These are phyloP conservation scores for Canna indica DNA, from an alignment of 176 grass and related monocot genomes.

Conservation along the genomic window DNA sequence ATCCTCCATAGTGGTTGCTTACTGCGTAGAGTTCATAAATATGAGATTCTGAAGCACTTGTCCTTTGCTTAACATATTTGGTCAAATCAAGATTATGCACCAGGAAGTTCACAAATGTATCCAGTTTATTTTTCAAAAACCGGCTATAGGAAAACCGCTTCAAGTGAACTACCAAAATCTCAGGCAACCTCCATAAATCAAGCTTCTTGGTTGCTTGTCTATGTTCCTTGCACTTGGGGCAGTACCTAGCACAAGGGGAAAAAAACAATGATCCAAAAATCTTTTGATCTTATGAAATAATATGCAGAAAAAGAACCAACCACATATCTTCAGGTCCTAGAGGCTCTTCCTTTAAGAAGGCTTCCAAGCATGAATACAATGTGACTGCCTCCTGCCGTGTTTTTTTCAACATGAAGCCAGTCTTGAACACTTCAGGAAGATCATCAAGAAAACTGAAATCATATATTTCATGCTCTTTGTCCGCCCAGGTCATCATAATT, in stretches of 20 bases:
- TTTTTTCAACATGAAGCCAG: conserved; percentile 83
- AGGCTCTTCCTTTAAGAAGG: conserved; percentile 93
- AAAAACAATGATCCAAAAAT: conserved; percentile 12
- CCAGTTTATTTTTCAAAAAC: conserved; percentile 91
- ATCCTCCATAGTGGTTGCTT: conserved; percentile 88
- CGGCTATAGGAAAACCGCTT: conserved; percentile 98
- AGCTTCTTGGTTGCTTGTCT: conserved; percentile 96
- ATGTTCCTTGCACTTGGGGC: conserved; percentile 92
- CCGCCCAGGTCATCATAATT: conserved; percentile 79
- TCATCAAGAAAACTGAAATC: conserved; percentile 58
- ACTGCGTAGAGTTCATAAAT: conserved; percentile 89
- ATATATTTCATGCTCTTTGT: conserved; percentile 57
- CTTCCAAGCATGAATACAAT: conserved; percentile 88
- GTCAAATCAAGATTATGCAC: conserved; percentile 75
- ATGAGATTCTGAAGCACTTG: not conserved
- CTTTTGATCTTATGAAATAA: not conserved
- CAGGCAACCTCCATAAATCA: conserved; percentile 92
- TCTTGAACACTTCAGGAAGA: conserved; percentile 83
- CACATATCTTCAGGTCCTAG: conserved; percentile 98
- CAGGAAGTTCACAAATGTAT: conserved; percentile 92
- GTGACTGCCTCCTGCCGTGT: conserved; percentile 78
- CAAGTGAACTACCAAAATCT: conserved; percentile 91
- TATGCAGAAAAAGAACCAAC: conserved; percentile 38
- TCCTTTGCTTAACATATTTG: conserved; percentile 43
- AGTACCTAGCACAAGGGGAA: conserved; percentile 48